Evolutionary conservation across 805 yeast genomes (phyloP).

Genomic region (Kluyveromyces wickerhamii): DNA sequence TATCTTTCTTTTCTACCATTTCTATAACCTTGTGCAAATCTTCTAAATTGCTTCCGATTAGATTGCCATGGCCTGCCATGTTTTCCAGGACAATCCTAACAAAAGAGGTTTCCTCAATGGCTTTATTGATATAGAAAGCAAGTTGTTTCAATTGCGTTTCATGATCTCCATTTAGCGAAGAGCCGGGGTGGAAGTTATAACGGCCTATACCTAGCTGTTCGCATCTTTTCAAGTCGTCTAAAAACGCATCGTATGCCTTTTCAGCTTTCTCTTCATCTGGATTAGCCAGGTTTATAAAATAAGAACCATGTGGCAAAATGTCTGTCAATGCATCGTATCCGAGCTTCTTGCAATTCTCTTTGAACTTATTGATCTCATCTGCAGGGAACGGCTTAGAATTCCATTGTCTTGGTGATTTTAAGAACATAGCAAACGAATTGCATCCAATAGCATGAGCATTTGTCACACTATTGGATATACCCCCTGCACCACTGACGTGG

Average conservation of each 20-base stretch:
- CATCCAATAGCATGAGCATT: conserved; percentile 48
- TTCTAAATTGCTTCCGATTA: conserved; percentile 73
- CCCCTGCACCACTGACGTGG: conserved; percentile 80
- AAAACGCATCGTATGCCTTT: conserved; percentile 66
- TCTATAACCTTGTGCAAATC: conserved; percentile 73
- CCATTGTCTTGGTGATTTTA: conserved; percentile 90
- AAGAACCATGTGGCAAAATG: conserved; percentile 90
- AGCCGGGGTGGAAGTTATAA: conserved; percentile 92
- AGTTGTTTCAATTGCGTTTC: conserved; percentile 53
- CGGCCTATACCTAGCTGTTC: conserved; percentile 77
- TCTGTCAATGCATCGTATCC: conserved; percentile 71
- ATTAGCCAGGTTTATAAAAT: conserved; percentile 85
- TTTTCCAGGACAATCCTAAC: conserved; percentile 90
- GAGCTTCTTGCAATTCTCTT: conserved; percentile 48
- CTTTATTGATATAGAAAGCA: conserved; percentile 74
- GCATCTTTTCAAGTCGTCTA: conserved; percentile 84
- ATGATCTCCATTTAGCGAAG: conserved; percentile 68
- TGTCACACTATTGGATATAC: conserved; percentile 58
- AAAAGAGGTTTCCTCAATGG: conserved; percentile 60
- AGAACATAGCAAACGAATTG: conserved; percentile 82
- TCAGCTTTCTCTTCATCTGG: conserved; percentile 75
- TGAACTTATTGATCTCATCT: conserved; percentile 62
- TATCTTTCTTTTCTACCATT: conserved; percentile 63
- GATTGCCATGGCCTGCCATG: conserved; percentile 95
- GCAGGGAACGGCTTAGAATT: conserved; percentile 65